Evolutionary conservation across 441 rosid species (phyloP).

Genomic region (Populus hybrid): DNA sequence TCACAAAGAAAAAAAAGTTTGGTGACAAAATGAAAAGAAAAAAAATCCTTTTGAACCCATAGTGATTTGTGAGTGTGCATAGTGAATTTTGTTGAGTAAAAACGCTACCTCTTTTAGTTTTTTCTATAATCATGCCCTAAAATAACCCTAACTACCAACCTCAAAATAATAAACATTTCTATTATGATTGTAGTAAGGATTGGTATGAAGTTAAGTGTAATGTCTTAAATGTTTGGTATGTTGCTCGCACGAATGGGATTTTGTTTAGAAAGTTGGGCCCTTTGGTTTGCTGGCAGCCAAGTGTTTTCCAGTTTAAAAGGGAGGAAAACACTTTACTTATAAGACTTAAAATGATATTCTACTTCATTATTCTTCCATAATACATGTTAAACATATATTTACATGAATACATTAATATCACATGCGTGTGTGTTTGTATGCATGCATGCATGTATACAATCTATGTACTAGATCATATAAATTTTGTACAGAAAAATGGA

Average conservation of each 20-base stretch:
- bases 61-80: too few relatives aligned
- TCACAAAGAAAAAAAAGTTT: too few relatives aligned
- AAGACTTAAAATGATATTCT: background rate
- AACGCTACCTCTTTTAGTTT: too few relatives aligned
- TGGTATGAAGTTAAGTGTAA: background rate
- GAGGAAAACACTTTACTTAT: background rate
- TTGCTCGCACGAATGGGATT: background rate
- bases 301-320: background rate
- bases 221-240: background rate
- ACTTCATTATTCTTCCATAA: background rate
- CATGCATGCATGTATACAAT: background rate
- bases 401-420: too few relatives aligned
- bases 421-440: too few relatives aligned
- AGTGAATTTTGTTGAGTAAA: too few relatives aligned
- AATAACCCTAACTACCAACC: background rate
- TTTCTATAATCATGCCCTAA: background rate
- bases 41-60: too few relatives aligned
- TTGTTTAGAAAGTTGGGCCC: background rate
- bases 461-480: background rate
- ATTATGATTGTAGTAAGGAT: background rate
- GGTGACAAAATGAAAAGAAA: too few relatives aligned
- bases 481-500: too few relatives aligned
- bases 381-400: background rate
- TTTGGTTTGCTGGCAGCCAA: background rate
- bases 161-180: background rate